Base-by-base conservation (phyloP, 345 rosid species). In the Corymbia maculata region DNA sequence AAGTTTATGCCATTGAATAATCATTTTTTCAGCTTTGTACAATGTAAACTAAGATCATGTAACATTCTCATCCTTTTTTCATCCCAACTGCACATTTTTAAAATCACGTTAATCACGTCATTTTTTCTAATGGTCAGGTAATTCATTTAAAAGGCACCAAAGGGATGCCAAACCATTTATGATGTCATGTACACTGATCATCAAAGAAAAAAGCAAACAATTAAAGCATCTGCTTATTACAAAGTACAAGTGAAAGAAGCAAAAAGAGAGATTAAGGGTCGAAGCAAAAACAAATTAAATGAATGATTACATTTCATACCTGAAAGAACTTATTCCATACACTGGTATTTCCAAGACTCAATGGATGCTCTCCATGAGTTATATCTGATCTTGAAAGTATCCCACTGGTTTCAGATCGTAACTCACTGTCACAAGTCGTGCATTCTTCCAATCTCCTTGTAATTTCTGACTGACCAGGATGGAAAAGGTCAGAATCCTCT, bases 381-480 rank as follows among this genome's bases (percentile, higher is more conserved):
- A 95, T 94, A 86, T 96, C 94, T 49, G 95, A 95, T 92, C 98
- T 95, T 79, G 95, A 95, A 47, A 97, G 99, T 88, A 91, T 87
- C 52, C 97, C 94, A 57, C 93, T 90, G 90, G 90, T 88, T 91
- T 94, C 97, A 86, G 89, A 51, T 90, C 91, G 92, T 9, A 90
- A 61, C 16, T 94, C 95, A 86, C 87, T 90, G 52, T 90, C 95
- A 85, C 59, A 79, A 59, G 85, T 88, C 12, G 91, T 88, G 32
- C 95, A 90, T 88, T 95, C 93, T 87, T 96, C 97, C 95, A 96
- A 86, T 93, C 93, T 96, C 94, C 99, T 94, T 26, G 98, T 90
- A 86, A 97, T 93, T 93, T 97, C 98, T 92, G 99, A 94, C 99
- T 97, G 94, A 93, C 97, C 95, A 97, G 95, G 95, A 98, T 94